Evolutionary conservation across 176 grass and related monocot genomes (phyloP).

Genomic region (Chloris gayana): DNA sequence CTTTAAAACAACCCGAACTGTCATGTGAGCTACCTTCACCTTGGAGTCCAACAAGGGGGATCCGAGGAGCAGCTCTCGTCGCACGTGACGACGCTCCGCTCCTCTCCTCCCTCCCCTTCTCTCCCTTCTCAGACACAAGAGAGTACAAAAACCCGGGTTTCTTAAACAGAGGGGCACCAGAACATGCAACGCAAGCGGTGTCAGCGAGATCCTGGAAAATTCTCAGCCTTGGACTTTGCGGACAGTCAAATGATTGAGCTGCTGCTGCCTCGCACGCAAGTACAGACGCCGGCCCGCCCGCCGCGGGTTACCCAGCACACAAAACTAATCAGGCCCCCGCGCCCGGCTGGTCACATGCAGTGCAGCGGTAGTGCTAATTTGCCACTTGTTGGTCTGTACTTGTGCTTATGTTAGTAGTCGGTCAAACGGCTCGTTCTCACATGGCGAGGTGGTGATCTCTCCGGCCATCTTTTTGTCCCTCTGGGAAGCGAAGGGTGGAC

Average conservation of each 20-base stretch:
- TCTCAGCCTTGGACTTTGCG: conserved; percentile 16
- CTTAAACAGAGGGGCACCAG: not conserved
- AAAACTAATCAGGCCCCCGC: not conserved
- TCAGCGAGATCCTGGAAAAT: conserved; percentile 43
- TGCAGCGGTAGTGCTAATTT: not conserved
- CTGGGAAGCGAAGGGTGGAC: conserved; percentile 19
- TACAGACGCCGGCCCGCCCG: not conserved
- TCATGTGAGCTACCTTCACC: not conserved
- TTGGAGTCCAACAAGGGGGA: not conserved
- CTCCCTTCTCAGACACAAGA: not conserved
- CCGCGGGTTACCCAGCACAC: not conserved
- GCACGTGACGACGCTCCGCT: conserved; percentile 26
- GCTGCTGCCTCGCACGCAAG: not conserved
- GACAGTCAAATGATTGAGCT: conserved; percentile 47
- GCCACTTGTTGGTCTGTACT: not conserved
- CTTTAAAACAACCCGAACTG: not conserved
- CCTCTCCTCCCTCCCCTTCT: not conserved
- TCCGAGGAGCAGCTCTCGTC: not conserved
- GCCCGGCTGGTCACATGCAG: conserved; percentile 12
- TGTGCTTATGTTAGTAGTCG: conserved; percentile 12
- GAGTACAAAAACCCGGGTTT: not conserved
- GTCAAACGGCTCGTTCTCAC: conserved; percentile 39
- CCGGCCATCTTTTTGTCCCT: not conserved
- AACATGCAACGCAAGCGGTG: conserved; percentile 2
- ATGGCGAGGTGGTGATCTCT: conserved; percentile 34